Conservation (phyloP, 2,329 filamentous ascomycete species). For the Thyridium curvatum region DNA sequence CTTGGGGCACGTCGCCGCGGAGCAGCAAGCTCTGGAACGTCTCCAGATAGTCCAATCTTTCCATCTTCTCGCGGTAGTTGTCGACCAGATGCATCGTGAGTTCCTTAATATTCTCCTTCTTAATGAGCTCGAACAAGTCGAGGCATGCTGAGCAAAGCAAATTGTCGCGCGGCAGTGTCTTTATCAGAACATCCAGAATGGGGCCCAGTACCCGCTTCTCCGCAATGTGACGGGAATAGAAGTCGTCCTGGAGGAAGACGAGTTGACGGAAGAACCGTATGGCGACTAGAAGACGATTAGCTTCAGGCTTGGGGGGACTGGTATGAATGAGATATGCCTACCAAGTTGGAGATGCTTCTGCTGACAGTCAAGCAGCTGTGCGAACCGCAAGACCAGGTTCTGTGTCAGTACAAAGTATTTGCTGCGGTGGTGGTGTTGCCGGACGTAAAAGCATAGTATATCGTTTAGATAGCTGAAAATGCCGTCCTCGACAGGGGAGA, state of each 20-base stretch:
- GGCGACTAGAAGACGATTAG: constrained; percentile 52
- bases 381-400: constrained; percentile 70
- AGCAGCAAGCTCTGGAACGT: constrained; percentile 71
- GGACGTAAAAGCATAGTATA: constrained; percentile 87
- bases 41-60: constrained; percentile 72
- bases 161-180: constrained; percentile 88
- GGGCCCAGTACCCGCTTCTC: constrained; percentile 77
- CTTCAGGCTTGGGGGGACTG: neutral
- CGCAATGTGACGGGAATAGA: constrained; percentile 80
- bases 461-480: constrained; percentile 88
- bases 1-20: constrained; percentile 60
- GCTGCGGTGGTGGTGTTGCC: constrained; percentile 79
- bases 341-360: constrained; percentile 92
- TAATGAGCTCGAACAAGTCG: constrained; percentile 89
- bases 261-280: constrained; percentile 91
- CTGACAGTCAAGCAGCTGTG: constrained; percentile 72
- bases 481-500: constrained; percentile 80
- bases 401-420: constrained; percentile 83
- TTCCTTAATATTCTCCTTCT: constrained; percentile 72
- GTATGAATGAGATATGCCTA: constrained; percentile 33
- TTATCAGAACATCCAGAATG: constrained; percentile 75
- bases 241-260: constrained; percentile 80
- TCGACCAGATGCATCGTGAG: constrained; percentile 80
- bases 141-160: constrained; percentile 88
- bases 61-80: constrained; percentile 72